Base-by-base conservation (phyloP, 306 rosid genomes). In the Vigna trinervia region DNA sequence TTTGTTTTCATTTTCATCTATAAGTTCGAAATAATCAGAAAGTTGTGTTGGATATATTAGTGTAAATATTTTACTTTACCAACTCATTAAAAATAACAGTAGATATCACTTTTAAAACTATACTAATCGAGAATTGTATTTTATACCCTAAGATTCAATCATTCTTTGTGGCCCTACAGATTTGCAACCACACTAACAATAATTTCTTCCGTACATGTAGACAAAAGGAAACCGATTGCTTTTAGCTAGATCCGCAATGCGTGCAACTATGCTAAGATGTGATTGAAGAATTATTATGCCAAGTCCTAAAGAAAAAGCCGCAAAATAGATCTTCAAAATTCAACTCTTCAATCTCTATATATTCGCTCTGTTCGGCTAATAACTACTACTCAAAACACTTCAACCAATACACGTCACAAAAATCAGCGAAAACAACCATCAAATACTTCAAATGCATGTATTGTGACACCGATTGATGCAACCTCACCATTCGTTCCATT, bases 161-260 rank as follows among this genome's bases (percentile, higher is more conserved):
- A 4, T 2, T 45, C 5, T 45, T 9, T 41, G 46, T 41, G 46
- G 46, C 10, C 46, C 50, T 11, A 45, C 4, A 12, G 13, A 43
- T 43, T 9, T 43, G 13, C 47, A 43, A 43, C 4, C 50, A 11
- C 14, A 45, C 14, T 10, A 45, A 7, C 2, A n/a, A 53, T 53
- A 53, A 53, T 53, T 53, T 53, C 5, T 53, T 17, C 28, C 5
- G 59, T 20, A 20, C 28, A 8, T 52, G 13, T 41, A 6, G 69
- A 74, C 59, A 73, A 73, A 43, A 23, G 56, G 56, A 28, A 58
- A 28, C 17, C 45, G 19, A 73, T 58, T 23, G 28, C 56, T 57
- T 58, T 73, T 41, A 58, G 28, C 56, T 14, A 19, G 68, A 58
- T 58, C 69, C 56, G 69, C 57, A 73, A 9, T 43, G 78, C 53